Evolutionary conservation across 1,284 basidiomycete species (phyloP), one percentile per base, ranked within the genome.

Genomic region (Leccinum pachyderme): DNA sequence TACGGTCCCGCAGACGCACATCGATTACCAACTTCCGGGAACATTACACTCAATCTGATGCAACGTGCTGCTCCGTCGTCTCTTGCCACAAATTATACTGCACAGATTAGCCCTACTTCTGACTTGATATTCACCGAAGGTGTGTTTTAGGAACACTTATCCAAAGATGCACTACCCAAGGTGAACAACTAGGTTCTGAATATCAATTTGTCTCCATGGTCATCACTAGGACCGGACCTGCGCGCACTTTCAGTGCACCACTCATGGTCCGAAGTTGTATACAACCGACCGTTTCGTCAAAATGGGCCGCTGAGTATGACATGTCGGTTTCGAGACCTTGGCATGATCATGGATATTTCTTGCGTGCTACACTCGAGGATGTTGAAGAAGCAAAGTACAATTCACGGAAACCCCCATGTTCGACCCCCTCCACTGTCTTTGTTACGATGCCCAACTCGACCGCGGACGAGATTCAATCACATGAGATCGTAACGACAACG

Each of bases 181-280:
- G 5, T 27, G 15, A 22, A n/a, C 31, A 28, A 28, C n/a, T 27
- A 58, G 57, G 47, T 25, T 50, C 24, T 2, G 24, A 35, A 15
- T 4, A 44, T 28, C 45, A 50, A 8, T 4, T 0, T 6, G 32
- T 43, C n/a, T 45, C 45, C 3, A 13, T 47, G 22, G 5, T 28
- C 29, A 37, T 59, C 22, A 58, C 51, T 8, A 39, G 57, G 33
- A 58, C 51, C 11, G 56, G 56, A 33, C 56, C 47, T 35, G 45
- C 56, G 7, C 56, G 49, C 13, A 27, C 33, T 12, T 58, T 58
- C 18, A 33, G 29, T 22, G 24, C 7, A 28, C 56, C 56, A 2
- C 25, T 55, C 13, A 58, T 4, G 5, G 18, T 54, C 9, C 13
- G 8, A 9, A 35, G 4, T 24, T 47, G 44, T 18, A 24, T 58